These are phyloP conservation scores for Reticulascus tulasneorum DNA, from an alignment of 2,329 filamentous ascomycete genomes.

Conservation along the genomic window DNA sequence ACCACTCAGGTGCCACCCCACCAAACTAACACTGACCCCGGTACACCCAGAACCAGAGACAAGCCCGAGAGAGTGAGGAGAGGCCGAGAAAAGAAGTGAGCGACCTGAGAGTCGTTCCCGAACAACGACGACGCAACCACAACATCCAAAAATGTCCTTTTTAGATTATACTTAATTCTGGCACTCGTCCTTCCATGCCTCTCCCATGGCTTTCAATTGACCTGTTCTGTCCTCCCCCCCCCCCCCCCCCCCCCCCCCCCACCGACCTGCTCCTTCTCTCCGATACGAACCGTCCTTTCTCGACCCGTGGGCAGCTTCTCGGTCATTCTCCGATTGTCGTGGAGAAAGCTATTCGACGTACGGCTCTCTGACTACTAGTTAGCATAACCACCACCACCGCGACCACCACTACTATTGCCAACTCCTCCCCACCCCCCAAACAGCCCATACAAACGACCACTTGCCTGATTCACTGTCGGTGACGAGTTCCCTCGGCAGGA, in stretches of 20 bases:
- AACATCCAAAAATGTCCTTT: slow-evolving; percentile 9
- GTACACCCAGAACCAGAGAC: neutral
- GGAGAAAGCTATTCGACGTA: too few species aligned
- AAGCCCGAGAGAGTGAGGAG: neutral
- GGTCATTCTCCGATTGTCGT: neutral
- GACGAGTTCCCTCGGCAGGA: too few species aligned
- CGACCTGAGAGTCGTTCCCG: slow-evolving; percentile 9
- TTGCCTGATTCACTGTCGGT: neutral
- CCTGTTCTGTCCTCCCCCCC: neutral
- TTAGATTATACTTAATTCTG: slow-evolving; percentile 7
- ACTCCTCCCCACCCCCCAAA: neutral
- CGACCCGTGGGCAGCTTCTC: neutral
- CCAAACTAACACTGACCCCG: neutral
- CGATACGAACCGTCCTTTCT: slow-evolving; percentile 5
- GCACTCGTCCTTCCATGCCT: neutral
- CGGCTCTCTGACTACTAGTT: too few species aligned
- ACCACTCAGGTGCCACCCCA: slow-evolving; percentile 13
- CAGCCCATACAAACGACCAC: neutral
- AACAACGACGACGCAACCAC: slow-evolving; percentile 16
- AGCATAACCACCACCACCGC: too few species aligned
- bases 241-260: neutral
- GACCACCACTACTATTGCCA: neutral
- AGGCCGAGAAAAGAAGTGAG: slow-evolving; percentile 1
- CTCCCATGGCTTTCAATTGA: slow-evolving; percentile 4
- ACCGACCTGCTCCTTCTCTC: neutral